A percentile compares a stretch with the other conserved stretches of the same genome.
Conservation (phyloP, 257 asterid genomes). For the Cinchona pubescens region DNA sequence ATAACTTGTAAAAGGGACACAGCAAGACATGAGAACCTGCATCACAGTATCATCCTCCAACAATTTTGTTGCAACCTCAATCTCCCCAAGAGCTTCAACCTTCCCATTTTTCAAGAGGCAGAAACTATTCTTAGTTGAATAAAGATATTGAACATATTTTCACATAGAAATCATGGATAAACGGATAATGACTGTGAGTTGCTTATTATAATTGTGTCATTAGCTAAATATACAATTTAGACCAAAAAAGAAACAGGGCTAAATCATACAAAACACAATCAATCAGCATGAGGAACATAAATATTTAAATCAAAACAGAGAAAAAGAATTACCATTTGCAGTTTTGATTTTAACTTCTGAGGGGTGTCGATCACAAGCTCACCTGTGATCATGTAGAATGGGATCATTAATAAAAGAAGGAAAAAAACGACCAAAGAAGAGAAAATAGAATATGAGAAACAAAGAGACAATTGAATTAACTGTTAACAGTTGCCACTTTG, state of each 20-base stretch:
- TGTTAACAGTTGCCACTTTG: background rate
- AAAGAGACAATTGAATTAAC: background rate
- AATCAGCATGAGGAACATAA: background rate
- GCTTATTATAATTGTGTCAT: background rate
- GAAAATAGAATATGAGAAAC: background rate
- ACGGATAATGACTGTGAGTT: background rate
- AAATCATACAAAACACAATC: background rate
- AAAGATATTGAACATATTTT: background rate
- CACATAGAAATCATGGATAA: background rate
- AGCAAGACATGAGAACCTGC: conserved; percentile 45
- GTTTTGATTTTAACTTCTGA: conserved; percentile 74
- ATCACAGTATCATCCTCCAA: conserved; percentile 51
- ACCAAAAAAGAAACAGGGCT: too few species aligned
- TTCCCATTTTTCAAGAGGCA: conserved; percentile 28
- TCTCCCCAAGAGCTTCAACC: conserved; percentile 98
- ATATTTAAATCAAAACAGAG: conserved; percentile 3
- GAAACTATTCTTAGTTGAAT: background rate
- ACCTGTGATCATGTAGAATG: conserved; percentile 48
- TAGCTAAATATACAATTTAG: too few species aligned
- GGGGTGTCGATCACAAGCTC: conserved; percentile 86
- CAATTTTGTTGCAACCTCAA: conserved; percentile 88
- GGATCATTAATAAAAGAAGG: conserved; percentile 1
- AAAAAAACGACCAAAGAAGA: background rate
- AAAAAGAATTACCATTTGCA: conserved; percentile 74
- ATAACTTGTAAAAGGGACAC: background rate